Evolutionary conservation across 2,329 filamentous ascomycete genomes (phyloP).

Genomic region (Rhynchosporium graminicola): DNA sequence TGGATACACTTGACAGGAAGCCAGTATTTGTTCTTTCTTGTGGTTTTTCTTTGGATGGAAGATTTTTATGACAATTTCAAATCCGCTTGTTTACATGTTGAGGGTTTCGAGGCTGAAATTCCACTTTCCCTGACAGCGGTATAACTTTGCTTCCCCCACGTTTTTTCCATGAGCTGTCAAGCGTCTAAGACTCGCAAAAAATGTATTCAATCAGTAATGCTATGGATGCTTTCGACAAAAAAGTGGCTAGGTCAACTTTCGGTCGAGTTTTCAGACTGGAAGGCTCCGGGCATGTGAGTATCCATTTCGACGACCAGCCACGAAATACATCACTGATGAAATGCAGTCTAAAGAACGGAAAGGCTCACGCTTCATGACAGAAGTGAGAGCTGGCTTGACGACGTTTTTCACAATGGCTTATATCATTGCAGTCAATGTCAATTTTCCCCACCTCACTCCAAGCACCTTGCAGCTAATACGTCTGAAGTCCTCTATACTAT

Average conservation of each 20-base stretch:
- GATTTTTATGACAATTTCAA: slow-evolving; percentile 1
- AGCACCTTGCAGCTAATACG: slow-evolving; percentile 35
- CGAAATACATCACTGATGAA: slow-evolving; percentile 14
- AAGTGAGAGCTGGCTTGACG: slow-evolving; percentile 76
- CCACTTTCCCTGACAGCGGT: slow-evolving; percentile 11
- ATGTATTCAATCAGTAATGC: slow-evolving; percentile 25
- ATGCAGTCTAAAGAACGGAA: slow-evolving; percentile 64
- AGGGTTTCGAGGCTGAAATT: background rate
- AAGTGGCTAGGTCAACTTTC: slow-evolving; percentile 40
- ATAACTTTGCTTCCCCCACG: slow-evolving; percentile 22
- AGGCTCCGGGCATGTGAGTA: slow-evolving; percentile 63
- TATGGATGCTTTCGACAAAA: slow-evolving; percentile 22
- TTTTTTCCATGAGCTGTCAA: slow-evolving; percentile 27
- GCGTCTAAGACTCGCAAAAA: slow-evolving; percentile 9
- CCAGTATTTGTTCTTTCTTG: background rate
- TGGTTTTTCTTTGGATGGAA: background rate
- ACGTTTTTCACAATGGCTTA: slow-evolving; percentile 54
- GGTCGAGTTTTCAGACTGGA: slow-evolving; percentile 66
- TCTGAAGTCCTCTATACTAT: slow-evolving; percentile 68
- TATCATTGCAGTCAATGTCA: slow-evolving; percentile 43
- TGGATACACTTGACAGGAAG: background rate
- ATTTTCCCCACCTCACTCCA: background rate
- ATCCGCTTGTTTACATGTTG: slow-evolving; percentile 11
- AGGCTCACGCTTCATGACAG: slow-evolving; percentile 70
- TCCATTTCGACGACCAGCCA: background rate